Conservation (phyloP, 2,329 filamentous ascomycete genomes). For the Calycina herbarum region DNA sequence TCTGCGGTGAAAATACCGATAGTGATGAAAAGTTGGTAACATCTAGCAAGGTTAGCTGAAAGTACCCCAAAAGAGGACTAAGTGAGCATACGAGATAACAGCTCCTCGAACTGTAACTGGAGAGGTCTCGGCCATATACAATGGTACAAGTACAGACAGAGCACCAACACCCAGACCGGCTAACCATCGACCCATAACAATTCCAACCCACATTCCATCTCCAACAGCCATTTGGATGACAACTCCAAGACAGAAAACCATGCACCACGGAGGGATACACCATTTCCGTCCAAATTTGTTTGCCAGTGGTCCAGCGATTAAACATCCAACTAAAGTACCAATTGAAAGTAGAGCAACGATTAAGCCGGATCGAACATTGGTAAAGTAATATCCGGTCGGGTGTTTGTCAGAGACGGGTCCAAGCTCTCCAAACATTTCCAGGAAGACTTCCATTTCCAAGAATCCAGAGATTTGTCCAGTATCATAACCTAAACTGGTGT, state of each 20-base stretch:
- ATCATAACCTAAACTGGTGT: constrained; percentile 26
- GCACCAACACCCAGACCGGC: constrained; percentile 68
- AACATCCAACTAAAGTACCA: constrained; percentile 76
- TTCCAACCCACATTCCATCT: constrained; percentile 59
- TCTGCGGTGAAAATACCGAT: constrained; percentile 63
- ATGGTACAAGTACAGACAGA: constrained; percentile 64
- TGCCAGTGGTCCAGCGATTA: constrained; percentile 72
- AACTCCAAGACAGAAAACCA: constrained; percentile 64
- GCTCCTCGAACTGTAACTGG: constrained; percentile 63
- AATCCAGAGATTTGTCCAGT: constrained; percentile 53
- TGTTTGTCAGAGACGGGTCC: constrained; percentile 26
- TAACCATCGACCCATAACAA: constrained; percentile 61
- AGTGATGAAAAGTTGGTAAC: constrained; percentile 75
- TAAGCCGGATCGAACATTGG: constrained; percentile 60
- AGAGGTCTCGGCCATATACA: constrained; percentile 66
- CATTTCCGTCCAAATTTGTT: constrained; percentile 61
- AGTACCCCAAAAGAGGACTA: background rate
- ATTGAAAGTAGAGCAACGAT: constrained; percentile 68
- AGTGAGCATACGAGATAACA: constrained; percentile 51
- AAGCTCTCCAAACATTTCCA: constrained; percentile 51
- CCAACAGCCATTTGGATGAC: constrained; percentile 63
- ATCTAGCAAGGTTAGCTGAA: constrained; percentile 38
- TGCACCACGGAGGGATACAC: constrained; percentile 54
- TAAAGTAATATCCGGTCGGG: constrained; percentile 45
- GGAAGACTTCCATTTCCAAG: constrained; percentile 60